These are phyloP conservation scores for Zygosaccharomyces gambellarensis DNA, from an alignment of 805 yeast species.

Conservation along the genomic window DNA sequence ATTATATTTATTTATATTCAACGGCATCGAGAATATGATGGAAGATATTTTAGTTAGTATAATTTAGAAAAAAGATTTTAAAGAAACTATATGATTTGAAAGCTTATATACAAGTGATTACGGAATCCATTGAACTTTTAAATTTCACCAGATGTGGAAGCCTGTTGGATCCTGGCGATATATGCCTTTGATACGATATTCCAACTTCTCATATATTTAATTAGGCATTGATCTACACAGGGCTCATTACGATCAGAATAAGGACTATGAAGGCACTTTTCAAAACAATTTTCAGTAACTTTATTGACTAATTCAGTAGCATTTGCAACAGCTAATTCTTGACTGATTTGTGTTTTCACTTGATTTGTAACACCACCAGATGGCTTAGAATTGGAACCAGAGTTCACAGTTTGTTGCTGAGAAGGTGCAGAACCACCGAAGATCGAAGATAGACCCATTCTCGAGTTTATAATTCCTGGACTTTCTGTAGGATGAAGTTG, in stretches of 20 bases:
- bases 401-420: slow-evolving; percentile 19
- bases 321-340: slow-evolving; percentile 86
- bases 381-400: slow-evolving; percentile 16
- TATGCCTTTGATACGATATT: slow-evolving; percentile 74
- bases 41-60: background rate
- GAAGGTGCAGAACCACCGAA: slow-evolving; percentile 30
- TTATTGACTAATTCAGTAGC: slow-evolving; percentile 84
- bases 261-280: slow-evolving; percentile 67
- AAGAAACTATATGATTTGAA: background rate
- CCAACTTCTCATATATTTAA: slow-evolving; percentile 90
- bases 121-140: slow-evolving; percentile 10
- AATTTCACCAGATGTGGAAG: slow-evolving; percentile 34
- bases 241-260: slow-evolving; percentile 51
- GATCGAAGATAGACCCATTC: slow-evolving; percentile 31
- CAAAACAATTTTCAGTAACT: slow-evolving; percentile 82
- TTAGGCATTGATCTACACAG: slow-evolving; percentile 74
- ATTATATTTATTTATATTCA: slow-evolving; percentile 14
- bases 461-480: background rate
- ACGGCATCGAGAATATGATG: slow-evolving; percentile 4
- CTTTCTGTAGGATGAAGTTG: background rate
- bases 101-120: slow-evolving; percentile 7
- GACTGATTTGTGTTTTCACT: slow-evolving; percentile 64
- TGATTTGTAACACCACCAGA: slow-evolving; percentile 52
- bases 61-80: background rate
- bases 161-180: slow-evolving; percentile 66